Evolutionary conservation across 441 rosid species (phyloP), one percentile per base, ranked within the genome.

Genomic region (Flueggea neowawraea): DNA sequence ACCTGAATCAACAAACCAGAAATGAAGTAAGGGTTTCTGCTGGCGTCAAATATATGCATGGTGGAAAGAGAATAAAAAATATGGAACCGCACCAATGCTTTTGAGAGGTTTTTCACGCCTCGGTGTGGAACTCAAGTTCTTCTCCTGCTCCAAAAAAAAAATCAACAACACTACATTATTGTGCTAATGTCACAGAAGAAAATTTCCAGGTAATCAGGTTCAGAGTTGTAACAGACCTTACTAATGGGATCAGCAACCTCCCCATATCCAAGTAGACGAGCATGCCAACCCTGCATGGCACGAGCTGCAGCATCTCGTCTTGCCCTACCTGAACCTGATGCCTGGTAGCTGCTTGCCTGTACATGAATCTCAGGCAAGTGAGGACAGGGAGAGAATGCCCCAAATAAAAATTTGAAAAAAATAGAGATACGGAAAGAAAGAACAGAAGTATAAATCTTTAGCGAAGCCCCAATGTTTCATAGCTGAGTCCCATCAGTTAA

Each of bases 211-310:
- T 50, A 41, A 55, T 54, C 14, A 63, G 70, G 60, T 58, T 64
- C 49, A 52, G 55, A 64, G 54, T 59, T 63, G 44, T 62, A 68
- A 61, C 71, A 77, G 57, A 82, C 83, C 85, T 81, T 77, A 61
- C 70, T 67, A 67, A 77, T 59, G 16, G 83, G 82, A 73, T 73
- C 85, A 41, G 72, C 61, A 73, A 75, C 81, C 74, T 91, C 96
- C 54, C 82, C 97, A 79, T 78, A 68, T 73, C 85, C 96, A 73
- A 61, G 78, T 72, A 78, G 78, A 69, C 87, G 88, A 6, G 93
- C 80, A 66, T 89, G 93, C 96, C 93, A 91, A 76, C 94, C 88
- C 74, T 90, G 91, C 98, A 84, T 88, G 58, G 97, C 97, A 76
- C 96, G 96, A 59, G 89, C 83, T 64, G 96, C 93, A 73, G 96